phyloP scores from a whole-genome alignment of 805 yeast genomes.

The Metschnikowia continentalis region DNA sequence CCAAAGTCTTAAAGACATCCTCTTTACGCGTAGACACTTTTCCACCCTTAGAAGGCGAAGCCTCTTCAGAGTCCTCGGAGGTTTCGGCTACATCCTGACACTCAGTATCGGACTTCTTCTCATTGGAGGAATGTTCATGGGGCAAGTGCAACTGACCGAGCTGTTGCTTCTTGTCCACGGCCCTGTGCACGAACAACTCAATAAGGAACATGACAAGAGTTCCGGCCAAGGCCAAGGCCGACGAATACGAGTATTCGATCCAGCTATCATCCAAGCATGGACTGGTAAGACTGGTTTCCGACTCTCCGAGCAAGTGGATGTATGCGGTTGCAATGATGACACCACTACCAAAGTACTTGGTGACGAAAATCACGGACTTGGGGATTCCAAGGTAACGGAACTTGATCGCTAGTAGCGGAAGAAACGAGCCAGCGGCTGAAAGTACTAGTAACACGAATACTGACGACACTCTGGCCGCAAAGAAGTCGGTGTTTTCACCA shows the following conservation, averaged over 20 bases:
- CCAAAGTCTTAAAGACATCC: constrained; percentile 9
- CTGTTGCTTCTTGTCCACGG: constrained; percentile 6
- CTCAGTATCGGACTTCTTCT: neutral
- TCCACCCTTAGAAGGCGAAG: neutral
- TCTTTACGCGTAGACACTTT: constrained; percentile 5
- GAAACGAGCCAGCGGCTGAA: constrained; percentile 29
- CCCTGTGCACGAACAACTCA: constrained; percentile 19
- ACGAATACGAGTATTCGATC: constrained; percentile 29
- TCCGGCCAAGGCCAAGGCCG: constrained; percentile 31
- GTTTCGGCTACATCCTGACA: neutral
- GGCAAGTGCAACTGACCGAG: neutral
- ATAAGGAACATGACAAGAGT: constrained; percentile 28
- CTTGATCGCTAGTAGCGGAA: constrained; percentile 25
- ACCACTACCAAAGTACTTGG: constrained; percentile 32
- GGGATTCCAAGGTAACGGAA: constrained; percentile 23
- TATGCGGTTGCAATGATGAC: constrained; percentile 36
- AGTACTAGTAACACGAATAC: constrained; percentile 28
- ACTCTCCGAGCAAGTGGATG: constrained; percentile 33
- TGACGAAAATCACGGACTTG: constrained; percentile 23
- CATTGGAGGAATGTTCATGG: neutral
- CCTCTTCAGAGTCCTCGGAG: neutral
- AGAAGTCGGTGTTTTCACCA: constrained; percentile 10
- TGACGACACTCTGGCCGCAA: constrained; percentile 26
- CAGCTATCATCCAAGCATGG: constrained; percentile 28
- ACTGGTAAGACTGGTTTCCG: constrained; percentile 21